Evolutionary conservation across 177 flowering plant species (phyloP).

Genomic region (Telopea speciosissima): DNA sequence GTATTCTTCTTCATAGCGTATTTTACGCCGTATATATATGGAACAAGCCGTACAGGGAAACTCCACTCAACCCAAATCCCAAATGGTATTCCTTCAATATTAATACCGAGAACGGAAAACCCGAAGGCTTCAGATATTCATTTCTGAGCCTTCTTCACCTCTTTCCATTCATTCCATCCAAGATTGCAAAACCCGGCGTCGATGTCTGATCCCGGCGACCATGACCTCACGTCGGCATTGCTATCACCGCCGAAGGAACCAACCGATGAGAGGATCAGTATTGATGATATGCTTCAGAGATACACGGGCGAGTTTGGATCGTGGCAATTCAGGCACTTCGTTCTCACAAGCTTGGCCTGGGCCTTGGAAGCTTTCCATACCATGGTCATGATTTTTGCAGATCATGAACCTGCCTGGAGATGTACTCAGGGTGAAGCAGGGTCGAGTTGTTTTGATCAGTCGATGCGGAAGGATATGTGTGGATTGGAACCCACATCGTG

Average conservation of each 20-base stretch:
- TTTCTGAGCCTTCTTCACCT: too few relatives aligned
- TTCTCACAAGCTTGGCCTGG: conserved; percentile 79
- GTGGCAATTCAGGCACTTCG: conserved; percentile 80
- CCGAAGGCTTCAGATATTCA: too few relatives aligned
- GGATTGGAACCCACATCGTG: conserved; percentile 56
- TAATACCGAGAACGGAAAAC: too few relatives aligned
- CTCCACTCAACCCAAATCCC: too few relatives aligned
- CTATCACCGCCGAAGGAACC: conserved; percentile 8
- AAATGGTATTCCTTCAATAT: too few relatives aligned
- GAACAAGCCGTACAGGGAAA: too few relatives aligned
- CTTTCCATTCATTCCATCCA: too few relatives aligned
- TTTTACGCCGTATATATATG: too few relatives aligned
- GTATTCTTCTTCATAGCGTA: too few relatives aligned
- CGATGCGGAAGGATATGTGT: conserved; percentile 26
- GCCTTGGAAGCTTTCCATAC: conserved; percentile 86
- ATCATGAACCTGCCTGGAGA: conserved; percentile 65
- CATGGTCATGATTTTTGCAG: conserved; percentile 98
- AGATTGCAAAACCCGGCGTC: not conserved
- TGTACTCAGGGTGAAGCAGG: conserved; percentile 22
- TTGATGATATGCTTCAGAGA: conserved; percentile 69
- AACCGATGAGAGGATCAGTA: conserved; percentile 29
- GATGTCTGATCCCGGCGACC: conserved; percentile 7
- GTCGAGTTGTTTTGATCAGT: conserved; percentile 22
- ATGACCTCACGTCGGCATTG: conserved; percentile 27
- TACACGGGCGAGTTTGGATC: conserved; percentile 80